Conservation (phyloP, 352 stramenopile genomes). For the Thalassiosira livingstoniorum region DNA sequence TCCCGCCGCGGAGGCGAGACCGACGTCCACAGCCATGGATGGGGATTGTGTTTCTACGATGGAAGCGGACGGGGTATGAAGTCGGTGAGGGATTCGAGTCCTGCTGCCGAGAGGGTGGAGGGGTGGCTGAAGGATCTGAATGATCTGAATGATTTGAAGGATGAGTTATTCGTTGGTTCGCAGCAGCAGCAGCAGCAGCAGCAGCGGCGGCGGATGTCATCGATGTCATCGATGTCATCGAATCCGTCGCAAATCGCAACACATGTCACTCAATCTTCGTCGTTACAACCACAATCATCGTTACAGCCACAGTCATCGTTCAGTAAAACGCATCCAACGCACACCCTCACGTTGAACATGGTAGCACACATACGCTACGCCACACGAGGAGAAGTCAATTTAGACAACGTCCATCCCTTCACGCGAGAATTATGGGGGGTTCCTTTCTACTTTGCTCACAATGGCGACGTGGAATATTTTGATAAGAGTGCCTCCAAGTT, state of each 20-base stretch:
- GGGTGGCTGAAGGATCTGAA: too few relatives aligned
- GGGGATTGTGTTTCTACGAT: constrained; percentile 68
- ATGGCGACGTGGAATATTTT: constrained; percentile 78
- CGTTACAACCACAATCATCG: too few relatives aligned
- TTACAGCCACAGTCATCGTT: too few relatives aligned
- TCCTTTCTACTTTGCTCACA: constrained; percentile 74
- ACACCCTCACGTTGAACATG: constrained; percentile 67
- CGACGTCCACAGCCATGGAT: constrained; percentile 75
- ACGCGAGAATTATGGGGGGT: constrained; percentile 78
- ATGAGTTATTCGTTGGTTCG: too few relatives aligned
- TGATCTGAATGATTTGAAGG: too few relatives aligned
- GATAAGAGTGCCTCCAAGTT: constrained; percentile 6
- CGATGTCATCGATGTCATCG: constrained; percentile 38
- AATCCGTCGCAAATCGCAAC: neutral
- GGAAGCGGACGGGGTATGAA: constrained; percentile 5
- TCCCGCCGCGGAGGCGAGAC: constrained; percentile 68
- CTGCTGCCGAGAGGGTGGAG: neutral
- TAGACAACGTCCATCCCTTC: constrained; percentile 85
- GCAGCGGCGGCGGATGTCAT: neutral
- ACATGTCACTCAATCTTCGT: too few relatives aligned
- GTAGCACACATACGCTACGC: constrained; percentile 82
- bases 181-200: neutral
- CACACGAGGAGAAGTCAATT: constrained; percentile 64
- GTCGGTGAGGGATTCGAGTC: too few relatives aligned
- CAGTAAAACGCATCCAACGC: neutral